Base-by-base conservation (phyloP, 148 eudicot species). In the Vaccinium macrocarpon region DNA sequence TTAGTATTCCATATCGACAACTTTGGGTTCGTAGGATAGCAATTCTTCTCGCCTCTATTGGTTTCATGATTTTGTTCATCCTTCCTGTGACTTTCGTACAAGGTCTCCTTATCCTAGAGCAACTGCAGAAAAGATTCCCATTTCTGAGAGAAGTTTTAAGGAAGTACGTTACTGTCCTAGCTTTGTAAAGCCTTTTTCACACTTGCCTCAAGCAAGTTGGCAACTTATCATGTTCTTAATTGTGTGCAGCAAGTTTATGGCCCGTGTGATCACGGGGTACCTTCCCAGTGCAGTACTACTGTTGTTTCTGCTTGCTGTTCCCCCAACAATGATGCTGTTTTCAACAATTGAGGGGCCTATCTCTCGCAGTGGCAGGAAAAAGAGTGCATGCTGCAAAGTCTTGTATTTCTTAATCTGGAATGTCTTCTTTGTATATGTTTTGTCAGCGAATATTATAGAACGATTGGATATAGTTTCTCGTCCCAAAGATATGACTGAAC, bases 361-460 rank as follows among this genome's bases (percentile, higher is more conserved):
- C 74, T 92, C 99, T 82, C 98, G 98, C 64, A 97, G 98, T 85
- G 91, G 85, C 79, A 93, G 99, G 89, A 97, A 97, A 89, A 93
- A 71, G 87, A 95, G 93, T 84, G 92, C 99, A 79, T 92, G 98
- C 86, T 79, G 76, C 78, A 97, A 97, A 90, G 92, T 94, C 68
- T 75, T 97, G 80, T 91, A 86, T 83, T 97, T 97, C 86, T 85
- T 88, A 70, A 91, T 97, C 29, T 97, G 99, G 99, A 97, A 97
- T 88, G 95, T 95, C 13, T 97, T 97, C 89, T 95, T 97, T 84
- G 93, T 90, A 6, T 94, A 97, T 79, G 91, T 95, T 57, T 82
- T 91, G 21, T 90, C 98, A 49, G 98, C 94, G 66, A 91, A 95
- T 76, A 84, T 92, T 59, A 76, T 94, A 53, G 92, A 90, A 78